Evolutionary conservation across 805 yeast genomes (phyloP).

Genomic region (Candida peoriensis): DNA sequence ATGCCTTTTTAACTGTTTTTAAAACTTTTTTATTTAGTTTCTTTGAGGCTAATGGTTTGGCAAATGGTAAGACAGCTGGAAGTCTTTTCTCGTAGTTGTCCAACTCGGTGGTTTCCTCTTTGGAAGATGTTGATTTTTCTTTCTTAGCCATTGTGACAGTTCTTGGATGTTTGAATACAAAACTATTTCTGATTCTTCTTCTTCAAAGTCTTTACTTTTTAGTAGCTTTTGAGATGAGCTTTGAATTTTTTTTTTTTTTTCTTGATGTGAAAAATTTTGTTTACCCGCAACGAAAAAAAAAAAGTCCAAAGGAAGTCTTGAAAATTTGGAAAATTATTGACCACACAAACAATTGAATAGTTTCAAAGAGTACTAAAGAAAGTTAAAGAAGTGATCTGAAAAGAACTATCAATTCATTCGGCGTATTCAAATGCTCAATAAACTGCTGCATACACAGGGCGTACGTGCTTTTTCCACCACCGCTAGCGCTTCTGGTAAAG

Average conservation of each 20-base stretch:
- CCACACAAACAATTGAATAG: too few species aligned
- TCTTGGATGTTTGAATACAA: too few species aligned
- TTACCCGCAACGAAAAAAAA: too few species aligned
- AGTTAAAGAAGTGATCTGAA: too few species aligned
- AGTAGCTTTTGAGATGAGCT: conserved; percentile 8
- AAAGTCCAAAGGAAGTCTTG: conserved; percentile 6
- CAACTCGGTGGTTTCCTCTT: conserved; percentile 31
- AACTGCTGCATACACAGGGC: too few species aligned
- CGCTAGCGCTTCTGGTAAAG: conserved; percentile 32
- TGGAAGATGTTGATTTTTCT: conserved; percentile 27
- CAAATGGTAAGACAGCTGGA: conserved; percentile 88
- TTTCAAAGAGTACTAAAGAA: too few species aligned
- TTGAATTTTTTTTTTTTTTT: conserved; percentile 7
- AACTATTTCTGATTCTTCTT: background rate
- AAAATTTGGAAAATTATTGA: conserved; percentile 1
- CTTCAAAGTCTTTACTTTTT: background rate
- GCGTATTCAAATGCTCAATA: too few species aligned
- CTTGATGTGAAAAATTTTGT: too few species aligned
- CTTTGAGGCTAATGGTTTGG: conserved; percentile 92
- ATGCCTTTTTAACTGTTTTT: conserved; percentile 95
- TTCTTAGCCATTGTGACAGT: conserved; percentile 37
- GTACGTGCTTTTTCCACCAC: conserved; percentile 21
- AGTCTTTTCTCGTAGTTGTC: conserved; percentile 91
- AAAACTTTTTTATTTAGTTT: conserved; percentile 92
- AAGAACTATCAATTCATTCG: too few species aligned